These are phyloP conservation scores for Lasiodiplodia sp. DNA, from an alignment of 2,329 filamentous ascomycete genomes.

Conservation along the genomic window DNA sequence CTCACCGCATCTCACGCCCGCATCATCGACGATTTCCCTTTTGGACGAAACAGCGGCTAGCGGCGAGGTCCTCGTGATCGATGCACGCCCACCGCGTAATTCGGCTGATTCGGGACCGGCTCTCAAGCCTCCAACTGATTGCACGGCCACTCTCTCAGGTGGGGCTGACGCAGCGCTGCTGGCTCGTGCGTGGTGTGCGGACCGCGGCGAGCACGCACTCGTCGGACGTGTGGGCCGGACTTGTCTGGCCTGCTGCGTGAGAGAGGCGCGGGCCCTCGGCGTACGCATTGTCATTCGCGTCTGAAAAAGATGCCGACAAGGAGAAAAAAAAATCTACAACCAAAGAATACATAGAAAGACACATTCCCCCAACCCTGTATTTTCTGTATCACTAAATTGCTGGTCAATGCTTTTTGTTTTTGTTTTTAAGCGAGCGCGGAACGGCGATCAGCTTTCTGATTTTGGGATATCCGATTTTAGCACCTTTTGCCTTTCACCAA, in stretches of 20 bases:
- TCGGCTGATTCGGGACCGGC: slow-evolving; percentile 3
- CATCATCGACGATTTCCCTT: slow-evolving; percentile 32
- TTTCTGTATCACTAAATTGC: slow-evolving; percentile 22
- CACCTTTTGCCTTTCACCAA: background rate
- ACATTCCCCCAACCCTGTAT: background rate
- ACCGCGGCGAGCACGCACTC: slow-evolving; percentile 76
- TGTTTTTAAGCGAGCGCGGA: slow-evolving; percentile 6
- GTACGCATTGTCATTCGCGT: slow-evolving; percentile 69
- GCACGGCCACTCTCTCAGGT: slow-evolving; percentile 36
- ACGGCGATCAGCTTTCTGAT: slow-evolving; percentile 5
- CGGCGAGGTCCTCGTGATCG: slow-evolving; percentile 49
- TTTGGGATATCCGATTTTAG: slow-evolving; percentile 24
- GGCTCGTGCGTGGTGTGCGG: slow-evolving; percentile 75
- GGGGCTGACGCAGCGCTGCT: slow-evolving; percentile 73
- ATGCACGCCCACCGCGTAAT: slow-evolving; percentile 51
- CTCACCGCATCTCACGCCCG: slow-evolving; percentile 31
- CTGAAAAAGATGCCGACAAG: background rate
- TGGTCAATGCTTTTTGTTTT: slow-evolving; percentile 17
- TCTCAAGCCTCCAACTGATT: background rate
- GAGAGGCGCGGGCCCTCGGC: slow-evolving; percentile 75
- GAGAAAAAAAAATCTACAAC: background rate
- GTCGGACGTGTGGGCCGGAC: slow-evolving; percentile 72
- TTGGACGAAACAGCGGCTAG: slow-evolving; percentile 30
- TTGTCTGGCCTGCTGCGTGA: slow-evolving; percentile 76
- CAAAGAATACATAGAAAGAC: background rate